Evolutionary conservation across 2,329 filamentous ascomycete species (phyloP), one percentile per base, ranked within the genome.

Genomic region (Ceratocystis ficicola): DNA sequence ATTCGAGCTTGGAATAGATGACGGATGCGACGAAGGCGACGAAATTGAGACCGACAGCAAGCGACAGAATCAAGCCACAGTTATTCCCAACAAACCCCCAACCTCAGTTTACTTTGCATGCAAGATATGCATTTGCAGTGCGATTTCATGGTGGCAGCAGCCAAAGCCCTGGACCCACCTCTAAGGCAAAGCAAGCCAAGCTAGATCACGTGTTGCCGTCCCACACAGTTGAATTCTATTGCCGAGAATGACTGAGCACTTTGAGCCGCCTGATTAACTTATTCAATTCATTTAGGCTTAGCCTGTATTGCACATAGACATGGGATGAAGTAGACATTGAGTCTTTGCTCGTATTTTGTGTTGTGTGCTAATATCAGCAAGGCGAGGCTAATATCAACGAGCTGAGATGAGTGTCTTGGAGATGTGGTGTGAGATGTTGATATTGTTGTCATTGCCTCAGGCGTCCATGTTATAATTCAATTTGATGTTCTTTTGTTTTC

Each of bases 21-120:
- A 79, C 68, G 73, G 72, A 71, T 81, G 82, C 75, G 76, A 76
- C 74, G 85, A 88, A 72, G 86, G 87, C 68, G 80, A 82, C 73
- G 83, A 86, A 66, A 82, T 83, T 41, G 65, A 67, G 28, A 70
- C 48, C 20, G 64, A 65, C 28, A 50, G 55, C 55, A 25, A 59
- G 52, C 32, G 32, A 36, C 32, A 36, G 32, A 36, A 36, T 12
- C 32, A 36, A 3, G 36, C 36, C 36, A 41, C 12, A 41, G 36
- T 12, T 15, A 41, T 41, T 41, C 36, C 3, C 36, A 32, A 32
- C 32, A 32, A 32, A 8, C 32, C 32, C 32, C 2, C 44, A 50
- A 36, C 32, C 32, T 36, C 8, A 36, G 32, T 36, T 36, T 36
- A 36, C 32, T 36, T 36, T 36, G 32, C 32, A 4, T 36, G 8